Conservation (phyloP, 75 land plant genomes). For the Pinus albicaulis region DNA sequence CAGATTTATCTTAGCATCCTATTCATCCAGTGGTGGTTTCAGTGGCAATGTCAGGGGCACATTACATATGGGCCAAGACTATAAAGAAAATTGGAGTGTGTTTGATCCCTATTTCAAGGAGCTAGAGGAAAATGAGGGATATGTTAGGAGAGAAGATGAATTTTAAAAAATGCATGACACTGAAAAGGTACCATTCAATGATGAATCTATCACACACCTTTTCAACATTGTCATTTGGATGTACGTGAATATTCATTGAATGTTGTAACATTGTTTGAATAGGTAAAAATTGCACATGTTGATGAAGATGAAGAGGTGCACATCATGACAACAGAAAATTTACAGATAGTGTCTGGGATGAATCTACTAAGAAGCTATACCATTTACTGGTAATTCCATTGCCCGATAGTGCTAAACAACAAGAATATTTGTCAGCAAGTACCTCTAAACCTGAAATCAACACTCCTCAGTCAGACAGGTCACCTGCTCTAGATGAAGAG, state of each 20-base stretch:
- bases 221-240: neutral
- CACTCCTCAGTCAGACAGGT: conserved; percentile 48
- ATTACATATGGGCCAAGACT: conserved; percentile 96
- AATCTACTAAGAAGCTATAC: conserved; percentile 74
- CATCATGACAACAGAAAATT: conserved; percentile 67
- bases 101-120: conserved; percentile 99
- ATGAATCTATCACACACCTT: neutral
- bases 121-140: conserved; percentile 96
- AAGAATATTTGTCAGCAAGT: conserved; percentile 42
- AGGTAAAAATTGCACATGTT: conserved; percentile 75
- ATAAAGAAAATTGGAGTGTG: conserved; percentile 98
- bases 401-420: conserved; percentile 73
- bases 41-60: conserved; percentile 74
- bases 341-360: conserved; percentile 86
- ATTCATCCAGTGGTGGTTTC: conserved; percentile 81
- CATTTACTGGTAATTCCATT: conserved; percentile 78
- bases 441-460: conserved; percentile 44
- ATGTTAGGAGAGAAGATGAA: conserved; percentile 94
- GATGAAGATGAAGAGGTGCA: conserved; percentile 92
- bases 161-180: conserved; percentile 86
- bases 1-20: conserved; percentile 96
- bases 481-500: conserved; percentile 56
- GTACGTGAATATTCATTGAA: neutral
- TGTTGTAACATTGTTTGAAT: neutral
- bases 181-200: conserved; percentile 61